Conservation (phyloP, 1,139 yeast species). For the Yamadazyma taylorii region DNA sequence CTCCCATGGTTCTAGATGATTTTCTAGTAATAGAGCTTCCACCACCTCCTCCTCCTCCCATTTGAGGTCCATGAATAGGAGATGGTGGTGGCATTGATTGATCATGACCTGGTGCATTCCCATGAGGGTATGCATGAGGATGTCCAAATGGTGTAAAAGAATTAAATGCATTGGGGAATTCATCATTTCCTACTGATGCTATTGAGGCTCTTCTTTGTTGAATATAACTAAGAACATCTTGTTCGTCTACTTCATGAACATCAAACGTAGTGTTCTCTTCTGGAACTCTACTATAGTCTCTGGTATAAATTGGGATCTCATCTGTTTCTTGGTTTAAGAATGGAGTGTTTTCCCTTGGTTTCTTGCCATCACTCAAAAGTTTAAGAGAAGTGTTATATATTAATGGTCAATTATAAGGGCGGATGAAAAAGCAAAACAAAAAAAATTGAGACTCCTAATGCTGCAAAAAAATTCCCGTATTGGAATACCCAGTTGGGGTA, state of each 20-base stretch:
- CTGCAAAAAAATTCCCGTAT: too few species aligned
- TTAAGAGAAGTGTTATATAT: neutral
- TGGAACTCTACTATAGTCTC: constrained; percentile 11
- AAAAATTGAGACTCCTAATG: too few species aligned
- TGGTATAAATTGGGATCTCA: constrained; percentile 10
- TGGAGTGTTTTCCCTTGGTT: constrained; percentile 15
- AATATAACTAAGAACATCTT: constrained; percentile 39
- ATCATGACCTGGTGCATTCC: constrained; percentile 2
- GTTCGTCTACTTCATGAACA: constrained; percentile 24
- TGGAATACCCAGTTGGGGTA: too few species aligned
- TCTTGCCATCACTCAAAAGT: neutral
- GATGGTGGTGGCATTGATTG: constrained; percentile 2
- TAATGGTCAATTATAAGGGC: neutral
- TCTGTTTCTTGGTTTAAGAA: constrained; percentile 11
- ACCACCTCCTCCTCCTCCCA: too few species aligned
- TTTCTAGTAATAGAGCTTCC: constrained; percentile 3
- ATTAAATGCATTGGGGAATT: constrained; percentile 18
- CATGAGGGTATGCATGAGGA: constrained; percentile 1
- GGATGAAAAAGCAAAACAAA: too few species aligned
- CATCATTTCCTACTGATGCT: constrained; percentile 27
- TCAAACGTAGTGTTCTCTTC: constrained; percentile 8
- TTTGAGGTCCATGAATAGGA: neutral
- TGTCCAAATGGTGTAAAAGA: constrained; percentile 3
- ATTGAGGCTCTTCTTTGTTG: constrained; percentile 43
- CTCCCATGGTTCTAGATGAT: constrained; percentile 6